A percentile compares a stretch with the other conserved stretches of the same genome.
Conservation (phyloP, 2,329 filamentous ascomycete species). For the Diaporthe vaccinii region DNA sequence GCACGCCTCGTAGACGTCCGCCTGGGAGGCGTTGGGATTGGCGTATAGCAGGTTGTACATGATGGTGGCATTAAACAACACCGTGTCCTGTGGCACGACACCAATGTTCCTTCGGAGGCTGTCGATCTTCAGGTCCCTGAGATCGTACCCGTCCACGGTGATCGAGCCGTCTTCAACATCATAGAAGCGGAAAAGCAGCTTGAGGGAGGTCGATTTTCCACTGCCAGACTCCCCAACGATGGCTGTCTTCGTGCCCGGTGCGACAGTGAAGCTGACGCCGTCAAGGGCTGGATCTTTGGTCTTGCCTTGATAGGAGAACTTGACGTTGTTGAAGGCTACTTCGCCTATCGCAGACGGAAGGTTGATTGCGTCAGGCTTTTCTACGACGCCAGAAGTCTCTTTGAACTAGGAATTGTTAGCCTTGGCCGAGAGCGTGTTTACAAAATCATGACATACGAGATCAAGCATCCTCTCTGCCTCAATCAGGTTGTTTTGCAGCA, state of each 20-base stretch:
- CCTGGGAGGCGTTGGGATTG: conserved; percentile 82
- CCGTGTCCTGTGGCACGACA: conserved; percentile 95
- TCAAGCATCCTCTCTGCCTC: conserved; percentile 61
- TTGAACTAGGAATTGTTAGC: conserved; percentile 50
- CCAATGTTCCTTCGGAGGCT: conserved; percentile 88
- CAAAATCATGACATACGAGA: conserved; percentile 43
- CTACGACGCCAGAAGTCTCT: conserved; percentile 58
- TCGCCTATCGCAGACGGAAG: conserved; percentile 53
- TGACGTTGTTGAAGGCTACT: conserved; percentile 58
- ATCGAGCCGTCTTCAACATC: conserved; percentile 61
- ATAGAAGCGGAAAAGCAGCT: conserved; percentile 66
- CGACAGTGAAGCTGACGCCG: conserved; percentile 57
- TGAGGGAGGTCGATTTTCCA: conserved; percentile 63
- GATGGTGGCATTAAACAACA: conserved; percentile 92
- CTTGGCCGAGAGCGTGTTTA: background rate
- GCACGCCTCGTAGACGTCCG: conserved; percentile 86
- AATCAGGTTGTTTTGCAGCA: conserved; percentile 61
- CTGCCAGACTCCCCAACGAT: conserved; percentile 61
- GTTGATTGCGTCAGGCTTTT: conserved; percentile 54
- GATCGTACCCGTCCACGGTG: conserved; percentile 68
- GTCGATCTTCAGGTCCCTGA: conserved; percentile 87
- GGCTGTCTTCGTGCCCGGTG: conserved; percentile 60
- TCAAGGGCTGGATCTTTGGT: conserved; percentile 54
- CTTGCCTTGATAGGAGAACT: conserved; percentile 58
- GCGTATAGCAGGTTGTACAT: conserved; percentile 97